Conservation (phyloP, 2,329 filamentous ascomycete genomes). For the Penicillium concentricum region DNA sequence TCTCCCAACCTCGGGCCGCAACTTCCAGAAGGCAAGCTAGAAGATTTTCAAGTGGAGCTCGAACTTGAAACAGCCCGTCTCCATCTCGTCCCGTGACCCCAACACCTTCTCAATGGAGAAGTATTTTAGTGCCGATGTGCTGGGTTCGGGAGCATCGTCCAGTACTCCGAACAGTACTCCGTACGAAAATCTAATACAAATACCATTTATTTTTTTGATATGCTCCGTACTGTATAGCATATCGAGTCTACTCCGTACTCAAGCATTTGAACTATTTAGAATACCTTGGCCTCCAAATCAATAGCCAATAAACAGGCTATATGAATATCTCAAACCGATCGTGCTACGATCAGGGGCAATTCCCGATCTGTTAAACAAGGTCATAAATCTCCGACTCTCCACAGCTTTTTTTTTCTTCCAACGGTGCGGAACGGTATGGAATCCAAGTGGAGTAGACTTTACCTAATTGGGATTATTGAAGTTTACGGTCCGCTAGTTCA, state of each 20-base stretch:
- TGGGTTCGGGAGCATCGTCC: background rate
- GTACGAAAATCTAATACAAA: background rate
- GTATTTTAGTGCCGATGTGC: background rate
- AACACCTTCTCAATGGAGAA: slow-evolving; percentile 5
- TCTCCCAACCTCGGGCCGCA: slow-evolving; percentile 14
- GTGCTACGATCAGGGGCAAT: background rate
- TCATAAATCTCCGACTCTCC: slow-evolving; percentile 14
- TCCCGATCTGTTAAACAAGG: background rate
- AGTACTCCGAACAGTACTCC: background rate
- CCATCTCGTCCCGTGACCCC: slow-evolving; percentile 11
- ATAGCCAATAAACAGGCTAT: background rate
- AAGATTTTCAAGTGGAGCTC: slow-evolving; percentile 14
- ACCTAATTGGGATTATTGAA: slow-evolving; percentile 22
- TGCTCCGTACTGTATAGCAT: background rate
- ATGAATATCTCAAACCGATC: slow-evolving; percentile 1
- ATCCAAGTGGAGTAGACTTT: slow-evolving; percentile 15
- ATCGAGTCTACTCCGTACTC: too few relatives aligned
- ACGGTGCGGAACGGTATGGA: slow-evolving; percentile 24
- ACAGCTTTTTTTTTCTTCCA: slow-evolving; percentile 17
- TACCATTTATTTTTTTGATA: background rate
- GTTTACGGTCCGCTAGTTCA: slow-evolving; percentile 21
- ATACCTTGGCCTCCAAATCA: background rate
- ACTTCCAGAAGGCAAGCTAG: slow-evolving; percentile 19
- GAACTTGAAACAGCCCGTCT: slow-evolving; percentile 14
- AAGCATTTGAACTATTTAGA: background rate